Evolutionary conservation across 2,329 filamentous ascomycete genomes (phyloP).

Genomic region (Cercospora zeina): DNA sequence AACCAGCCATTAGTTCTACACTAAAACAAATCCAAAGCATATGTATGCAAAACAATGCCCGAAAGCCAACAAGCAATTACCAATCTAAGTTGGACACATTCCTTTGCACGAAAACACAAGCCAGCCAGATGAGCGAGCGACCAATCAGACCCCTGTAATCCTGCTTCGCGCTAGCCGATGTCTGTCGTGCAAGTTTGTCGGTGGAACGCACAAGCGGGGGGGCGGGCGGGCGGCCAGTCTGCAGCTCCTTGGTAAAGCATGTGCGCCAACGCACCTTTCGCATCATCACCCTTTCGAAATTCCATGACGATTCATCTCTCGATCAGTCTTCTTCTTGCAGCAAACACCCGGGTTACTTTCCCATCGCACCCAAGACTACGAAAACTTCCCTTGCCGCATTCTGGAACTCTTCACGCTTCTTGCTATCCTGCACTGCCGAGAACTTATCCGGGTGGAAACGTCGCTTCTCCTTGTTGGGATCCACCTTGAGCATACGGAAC

Average conservation of each 20-base stretch:
- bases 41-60: background rate
- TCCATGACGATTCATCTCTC: background rate
- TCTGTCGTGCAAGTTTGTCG: too few species aligned
- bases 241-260: too few species aligned
- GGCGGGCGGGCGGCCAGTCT: too few species aligned
- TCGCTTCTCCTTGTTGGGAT: constrained; percentile 13
- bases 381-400: constrained; percentile 27
- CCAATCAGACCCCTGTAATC: too few species aligned
- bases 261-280: too few species aligned
- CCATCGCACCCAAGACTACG: constrained; percentile 24
- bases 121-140: too few species aligned
- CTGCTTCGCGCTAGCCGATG: too few species aligned
- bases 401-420: constrained; percentile 12
- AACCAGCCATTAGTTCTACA: background rate
- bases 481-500: background rate
- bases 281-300: background rate
- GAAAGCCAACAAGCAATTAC: background rate
- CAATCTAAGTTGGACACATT: background rate
- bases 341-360: background rate
- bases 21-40: background rate
- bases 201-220: too few species aligned
- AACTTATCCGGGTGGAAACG: constrained; percentile 26
- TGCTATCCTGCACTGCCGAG: constrained; percentile 7
- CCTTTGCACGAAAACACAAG: too few species aligned
- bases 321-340: background rate